Base-by-base conservation (phyloP, 2,329 filamentous ascomycete genomes). In the Trichoderma polysporum region DNA sequence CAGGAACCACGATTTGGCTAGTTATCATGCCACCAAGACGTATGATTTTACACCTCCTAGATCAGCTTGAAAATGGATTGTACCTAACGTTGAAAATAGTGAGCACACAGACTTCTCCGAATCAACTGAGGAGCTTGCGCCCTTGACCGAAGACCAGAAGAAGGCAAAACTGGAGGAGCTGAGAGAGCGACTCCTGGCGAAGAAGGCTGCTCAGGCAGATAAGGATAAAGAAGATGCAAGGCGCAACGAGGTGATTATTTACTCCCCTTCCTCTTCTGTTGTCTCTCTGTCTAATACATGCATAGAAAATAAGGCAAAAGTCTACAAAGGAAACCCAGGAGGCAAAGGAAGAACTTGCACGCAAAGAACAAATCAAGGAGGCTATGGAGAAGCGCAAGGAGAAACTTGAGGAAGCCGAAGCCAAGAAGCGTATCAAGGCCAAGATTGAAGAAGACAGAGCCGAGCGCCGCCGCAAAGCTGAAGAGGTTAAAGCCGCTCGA, bases 371-470 rank as follows among this genome's bases (percentile, higher is more conserved):
- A 76, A 87, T 97, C 76, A 97, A 97, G 79, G 93, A 97, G 73
- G 94, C 93, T 0, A 90, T 90, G 61, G 87, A 88, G 73, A 97
- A 97, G 83, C 89, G 90, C 64, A 87, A 90, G 74, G 95, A 99
- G 82, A 97, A 97, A 82, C 82, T 87, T 49, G 92, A 91, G 17
- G 95, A 98, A 62, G 78, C 90, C 9, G 92, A 93, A 50, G 94
- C 93, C 12, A 95, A 94, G 83, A 92, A 90, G 79, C 88, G 91
- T 39, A 94, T 97, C 77, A 90, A 93, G 80, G 94, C 93, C 66
- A 94, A 94, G 84, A 97, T 99, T 70, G 94, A 95, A 72, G 94
- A 91, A 15, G 94, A 98, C 81, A 97, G 96, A 83, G 91, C 92
- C 72, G 93, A 94, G 74, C 89, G 95, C 63, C 89, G 91, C 70